A percentile compares a stretch with the other conserved stretches of the same genome.
These are phyloP conservation scores for Euphorbia lathyris DNA, from an alignment of 345 rosid genomes.

Conservation along the genomic window DNA sequence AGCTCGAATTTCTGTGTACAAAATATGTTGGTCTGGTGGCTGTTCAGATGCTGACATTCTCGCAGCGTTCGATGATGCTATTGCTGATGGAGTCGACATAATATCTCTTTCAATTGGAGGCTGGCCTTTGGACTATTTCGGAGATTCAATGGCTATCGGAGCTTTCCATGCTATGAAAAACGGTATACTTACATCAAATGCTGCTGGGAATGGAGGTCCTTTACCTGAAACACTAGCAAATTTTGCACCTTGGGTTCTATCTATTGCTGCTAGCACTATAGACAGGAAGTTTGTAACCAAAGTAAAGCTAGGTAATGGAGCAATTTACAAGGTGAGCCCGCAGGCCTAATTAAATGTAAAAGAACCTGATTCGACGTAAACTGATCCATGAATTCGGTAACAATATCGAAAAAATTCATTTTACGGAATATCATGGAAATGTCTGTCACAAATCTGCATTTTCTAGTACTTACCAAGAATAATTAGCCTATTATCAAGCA, in stretches of 20 bases:
- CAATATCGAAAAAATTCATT: no score
- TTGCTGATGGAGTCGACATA: conserved; percentile 14
- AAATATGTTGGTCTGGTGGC: conserved; percentile 4
- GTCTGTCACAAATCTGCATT: no score
- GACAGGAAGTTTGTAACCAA: conserved; percentile 7
- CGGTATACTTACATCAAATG: not conserved
- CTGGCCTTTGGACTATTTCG: not conserved
- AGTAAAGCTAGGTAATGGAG: conserved; percentile 1
- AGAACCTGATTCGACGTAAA: no score
- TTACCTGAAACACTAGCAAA: not conserved
- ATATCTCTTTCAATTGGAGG: conserved; percentile 9
- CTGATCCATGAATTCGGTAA: no score
- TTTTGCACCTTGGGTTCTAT: conserved; percentile 12
- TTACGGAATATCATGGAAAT: no score
- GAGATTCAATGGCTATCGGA: conserved; percentile 5
- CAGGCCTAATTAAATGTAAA: not conserved
- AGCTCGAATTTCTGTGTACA: conserved; percentile 15
- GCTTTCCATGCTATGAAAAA: conserved; percentile 12
- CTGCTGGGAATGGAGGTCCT: conserved; percentile 6
- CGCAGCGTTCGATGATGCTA: conserved; percentile 15
- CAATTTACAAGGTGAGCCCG: not conserved
- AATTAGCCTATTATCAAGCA: not conserved
- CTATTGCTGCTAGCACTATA: conserved; percentile 9
- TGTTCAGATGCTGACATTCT: conserved; percentile 10
- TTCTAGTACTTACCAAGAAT: not conserved